Evolutionary conservation across 768 basidiomycete species (phyloP), one percentile per base, ranked within the genome.

Genomic region (Fomitopsis serialis): DNA sequence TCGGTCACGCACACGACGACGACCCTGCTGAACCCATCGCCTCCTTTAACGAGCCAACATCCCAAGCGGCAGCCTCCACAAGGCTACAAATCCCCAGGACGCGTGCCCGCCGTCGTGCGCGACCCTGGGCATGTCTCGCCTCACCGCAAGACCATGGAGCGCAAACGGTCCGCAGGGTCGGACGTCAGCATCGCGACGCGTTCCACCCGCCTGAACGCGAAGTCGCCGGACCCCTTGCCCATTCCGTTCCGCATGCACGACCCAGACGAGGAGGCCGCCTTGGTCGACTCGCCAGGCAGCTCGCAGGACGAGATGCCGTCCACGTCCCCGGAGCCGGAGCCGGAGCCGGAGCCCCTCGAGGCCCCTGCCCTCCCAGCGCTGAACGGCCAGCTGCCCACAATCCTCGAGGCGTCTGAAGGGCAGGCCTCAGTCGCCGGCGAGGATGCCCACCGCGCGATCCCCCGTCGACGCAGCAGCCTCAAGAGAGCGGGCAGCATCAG

Each of bases 391-490:
- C 73, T 52, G 58, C 70, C 61, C 59, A 74, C 50, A 63, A 74
- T 56, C 42, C 61, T 58, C 59, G 65, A 66, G 53, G 45, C 58
- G 13, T 48, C 43, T 1, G 69, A 69, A 45, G 68, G 63, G 48
- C 54, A 54, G 35, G 50, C 24, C 44, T 45, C 59, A 22, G 54
- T 50, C 24, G 58, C 53, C 7, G 44, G 48, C 1, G 43, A 52
- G 25, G 43, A 40, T 1, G 56, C 66, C 25, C 70, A 63, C 29
- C 68, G 66, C 4, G 70, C 67, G 15, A 58, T 75, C 11, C 70
- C 72, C 35, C 80, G 75, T 51, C 71, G 79, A 55, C 73, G 83
- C 54, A 88, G 87, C 59, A 85, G 82, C 60, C 76, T 88, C 58
- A 86, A 80, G 66, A 78, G 82, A 52, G 72, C 70, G 21, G 78